Base-by-base conservation (phyloP, 1,284 basidiomycete genomes). In the Boletus putidus region DNA sequence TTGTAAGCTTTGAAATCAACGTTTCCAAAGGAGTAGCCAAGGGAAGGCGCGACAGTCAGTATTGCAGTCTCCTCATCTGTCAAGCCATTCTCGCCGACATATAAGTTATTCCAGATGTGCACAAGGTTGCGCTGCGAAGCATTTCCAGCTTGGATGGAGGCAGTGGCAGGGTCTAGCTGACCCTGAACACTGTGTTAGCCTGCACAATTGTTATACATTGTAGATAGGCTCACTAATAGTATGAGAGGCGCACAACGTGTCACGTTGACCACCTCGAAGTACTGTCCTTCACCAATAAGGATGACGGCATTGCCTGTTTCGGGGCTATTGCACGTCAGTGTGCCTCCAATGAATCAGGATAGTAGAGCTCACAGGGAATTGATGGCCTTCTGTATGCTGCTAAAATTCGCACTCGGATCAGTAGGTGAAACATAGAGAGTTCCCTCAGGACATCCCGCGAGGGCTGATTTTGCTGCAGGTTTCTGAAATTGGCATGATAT, bases 1-100 rank as follows among this genome's bases (percentile, higher is more conserved):
- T 88, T 88, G 64, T 88, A 88, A 12, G 78, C 81, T 64, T 76
- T 86, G 73, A 88, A 86, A 65, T 88, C 80, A 14, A 68, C 65
- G 55, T 77, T 84, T 1, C 86, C 86, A 59, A 83, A 85, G 4
- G 82, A 76, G 2, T 78, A 76, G 42, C 78, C 79, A 63, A 73
- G 71, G 2, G 79, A 77, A 6, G 83, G 83, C 3, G 78, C 78
- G 25, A 87, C 78, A 27, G 79, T 75, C 23, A 87, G 74, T 3
- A 82, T 80, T 15, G 84, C 78, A 4, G 83, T 82, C 49, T 80
- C 71, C 2, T 81, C 82, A 62, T 87, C 84, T 59, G 81, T 78
- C 67, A 79, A 74, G 6, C 76, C 78, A 18, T 70, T 70, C 23
- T 43, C 21, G 45, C 76, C 68, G 9, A 77, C 78, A 57, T 78